Conservation (phyloP, 2,329 filamentous ascomycete species). For the Aspergillus chevalieri region DNA sequence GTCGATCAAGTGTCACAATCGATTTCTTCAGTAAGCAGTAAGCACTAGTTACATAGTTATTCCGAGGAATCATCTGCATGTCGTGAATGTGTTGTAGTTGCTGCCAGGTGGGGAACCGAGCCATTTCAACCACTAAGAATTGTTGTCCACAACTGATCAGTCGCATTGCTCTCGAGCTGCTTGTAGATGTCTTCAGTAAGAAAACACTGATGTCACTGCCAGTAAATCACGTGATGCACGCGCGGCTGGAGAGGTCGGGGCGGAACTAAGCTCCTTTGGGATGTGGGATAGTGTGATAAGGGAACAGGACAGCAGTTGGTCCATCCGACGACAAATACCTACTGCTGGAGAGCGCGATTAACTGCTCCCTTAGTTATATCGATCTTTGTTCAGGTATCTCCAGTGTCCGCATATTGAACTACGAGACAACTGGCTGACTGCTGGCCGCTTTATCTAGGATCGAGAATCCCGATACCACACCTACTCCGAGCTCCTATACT, state of each 20-base stretch:
- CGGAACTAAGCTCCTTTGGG: background rate
- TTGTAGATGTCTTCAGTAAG: background rate
- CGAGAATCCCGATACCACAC: background rate
- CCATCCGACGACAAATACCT: background rate
- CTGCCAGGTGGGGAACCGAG: too few relatives aligned
- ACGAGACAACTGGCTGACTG: background rate
- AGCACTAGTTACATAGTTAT: background rate
- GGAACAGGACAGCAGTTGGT: background rate
- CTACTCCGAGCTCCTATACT: background rate
- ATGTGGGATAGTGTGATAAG: background rate
- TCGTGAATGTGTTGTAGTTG: too few relatives aligned
- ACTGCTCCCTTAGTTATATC: too few relatives aligned
- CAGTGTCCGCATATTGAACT: background rate
- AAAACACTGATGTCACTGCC: constrained; percentile 7
- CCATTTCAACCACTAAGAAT: too few relatives aligned
- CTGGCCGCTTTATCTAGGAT: background rate
- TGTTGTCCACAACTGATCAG: too few relatives aligned
- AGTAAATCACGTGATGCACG: constrained; percentile 9
- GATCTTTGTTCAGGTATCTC: background rate
- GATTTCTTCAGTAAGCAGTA: background rate
- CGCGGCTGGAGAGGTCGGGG: constrained; percentile 2
- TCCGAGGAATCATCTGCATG: background rate
- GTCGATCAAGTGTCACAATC: background rate
- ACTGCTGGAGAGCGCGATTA: too few relatives aligned
- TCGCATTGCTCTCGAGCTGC: too few relatives aligned